These are phyloP conservation scores for Mycena sanguinolenta DNA, from an alignment of 768 basidiomycete genomes.

Conservation along the genomic window DNA sequence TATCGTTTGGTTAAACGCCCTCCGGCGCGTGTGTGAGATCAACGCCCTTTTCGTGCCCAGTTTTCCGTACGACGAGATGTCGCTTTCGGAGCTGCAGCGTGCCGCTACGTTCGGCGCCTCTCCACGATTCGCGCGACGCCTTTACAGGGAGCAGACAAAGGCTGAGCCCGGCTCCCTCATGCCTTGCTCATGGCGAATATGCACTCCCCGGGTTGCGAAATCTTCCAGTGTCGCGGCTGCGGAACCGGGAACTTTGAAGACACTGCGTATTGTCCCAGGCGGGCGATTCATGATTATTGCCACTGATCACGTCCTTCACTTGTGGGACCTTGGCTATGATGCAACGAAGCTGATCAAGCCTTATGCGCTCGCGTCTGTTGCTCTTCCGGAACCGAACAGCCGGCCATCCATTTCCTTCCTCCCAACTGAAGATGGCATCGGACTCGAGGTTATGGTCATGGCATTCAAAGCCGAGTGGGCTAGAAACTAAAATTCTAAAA, in stretches of 20 bases:
- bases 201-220: conserved; percentile 4
- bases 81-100: conserved; percentile 28
- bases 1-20: conserved; percentile 39
- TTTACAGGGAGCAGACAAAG: not conserved
- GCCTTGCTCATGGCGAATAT: not conserved
- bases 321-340: conserved; percentile 17
- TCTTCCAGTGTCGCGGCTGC: conserved; percentile 6
- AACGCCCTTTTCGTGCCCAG: conserved; percentile 37
- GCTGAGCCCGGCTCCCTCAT: not conserved
- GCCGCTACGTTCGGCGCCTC: conserved; percentile 32
- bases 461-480: not conserved
- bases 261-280: conserved; percentile 16
- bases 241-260: conserved; percentile 1
- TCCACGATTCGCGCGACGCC: conserved; percentile 24
- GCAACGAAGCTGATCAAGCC: conserved; percentile 11
- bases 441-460: conserved; percentile 18
- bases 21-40: conserved; percentile 30
- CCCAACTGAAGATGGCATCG: conserved; percentile 8
- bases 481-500: not conserved
- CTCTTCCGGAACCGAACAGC: not conserved
- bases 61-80: conserved; percentile 38
- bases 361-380: conserved; percentile 17
- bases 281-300: conserved; percentile 19
- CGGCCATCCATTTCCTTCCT: conserved; percentile 12
- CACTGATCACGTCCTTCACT: conserved; percentile 10